phyloP scores from a whole-genome alignment of 306 rosid species.

The Pachyrhizus erosus region DNA sequence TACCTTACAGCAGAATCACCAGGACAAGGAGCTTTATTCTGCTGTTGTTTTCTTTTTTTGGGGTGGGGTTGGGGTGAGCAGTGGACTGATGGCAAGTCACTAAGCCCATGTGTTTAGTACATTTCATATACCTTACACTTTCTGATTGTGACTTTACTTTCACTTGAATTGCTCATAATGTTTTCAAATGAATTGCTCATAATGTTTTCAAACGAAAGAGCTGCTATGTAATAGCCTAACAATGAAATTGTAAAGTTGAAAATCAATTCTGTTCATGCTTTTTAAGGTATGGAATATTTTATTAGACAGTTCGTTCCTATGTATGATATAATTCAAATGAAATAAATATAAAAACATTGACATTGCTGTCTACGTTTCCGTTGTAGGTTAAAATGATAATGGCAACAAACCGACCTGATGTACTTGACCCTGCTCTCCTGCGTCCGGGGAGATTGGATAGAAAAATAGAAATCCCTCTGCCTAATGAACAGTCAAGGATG shows the following conservation, averaged over 20 bases:
- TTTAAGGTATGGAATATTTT: background rate
- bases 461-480: slow-evolving; percentile 96
- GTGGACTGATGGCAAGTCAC: too few relatives aligned
- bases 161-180: background rate
- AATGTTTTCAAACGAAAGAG: background rate
- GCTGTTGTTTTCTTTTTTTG: too few relatives aligned
- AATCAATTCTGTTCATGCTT: background rate
- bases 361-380: slow-evolving; percentile 23
- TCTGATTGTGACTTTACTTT: background rate
- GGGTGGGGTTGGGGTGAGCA: too few relatives aligned
- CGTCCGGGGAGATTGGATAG: slow-evolving; percentile 97
- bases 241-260: background rate
- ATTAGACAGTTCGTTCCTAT: background rate
- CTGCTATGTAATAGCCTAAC: background rate
- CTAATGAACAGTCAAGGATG: slow-evolving; percentile 94
- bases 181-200: slow-evolving; percentile 2
- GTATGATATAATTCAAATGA: background rate
- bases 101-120: background rate
- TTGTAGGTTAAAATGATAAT: slow-evolving; percentile 93
- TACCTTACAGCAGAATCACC: too few relatives aligned
- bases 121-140: background rate
- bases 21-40: too few relatives aligned
- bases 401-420: slow-evolving; percentile 97
- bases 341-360: background rate
- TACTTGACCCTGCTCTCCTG: slow-evolving; percentile 94